phyloP scores from a whole-genome alignment of 495 filamentous ascomycete genomes.

The Podospora conica region DNA sequence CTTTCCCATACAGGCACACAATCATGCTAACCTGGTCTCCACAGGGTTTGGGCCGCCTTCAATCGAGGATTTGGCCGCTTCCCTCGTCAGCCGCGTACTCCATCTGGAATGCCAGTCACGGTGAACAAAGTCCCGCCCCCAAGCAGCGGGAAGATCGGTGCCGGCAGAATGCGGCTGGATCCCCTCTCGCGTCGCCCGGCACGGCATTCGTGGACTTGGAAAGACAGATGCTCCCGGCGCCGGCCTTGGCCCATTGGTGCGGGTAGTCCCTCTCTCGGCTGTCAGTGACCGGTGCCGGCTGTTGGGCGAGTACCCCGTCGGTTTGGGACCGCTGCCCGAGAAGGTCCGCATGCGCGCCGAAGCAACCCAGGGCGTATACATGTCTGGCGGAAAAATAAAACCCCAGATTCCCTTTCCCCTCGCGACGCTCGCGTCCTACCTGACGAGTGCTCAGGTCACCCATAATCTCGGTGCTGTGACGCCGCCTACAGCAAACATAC shows the following conservation, averaged over 20 bases:
- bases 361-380: background rate
- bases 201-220: background rate
- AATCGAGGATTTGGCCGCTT: too few relatives aligned
- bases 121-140: too few relatives aligned
- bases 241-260: slow-evolving; percentile 1
- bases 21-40: too few relatives aligned
- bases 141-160: background rate
- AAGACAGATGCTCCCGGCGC: background rate
- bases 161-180: background rate
- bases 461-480: background rate
- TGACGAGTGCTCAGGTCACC: background rate
- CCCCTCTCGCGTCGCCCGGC: background rate
- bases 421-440: too few relatives aligned
- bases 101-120: too few relatives aligned
- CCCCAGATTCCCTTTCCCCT: background rate
- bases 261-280: background rate
- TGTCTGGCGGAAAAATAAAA: background rate
- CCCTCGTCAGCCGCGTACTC: too few relatives aligned
- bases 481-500: background rate
- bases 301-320: background rate
- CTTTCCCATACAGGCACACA: too few relatives aligned
- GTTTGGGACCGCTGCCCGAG: background rate
- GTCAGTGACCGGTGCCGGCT: background rate
- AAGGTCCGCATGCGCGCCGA: background rate
- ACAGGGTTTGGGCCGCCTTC: too few relatives aligned